phyloP scores from a whole-genome alignment of 1,284 basidiomycete species.

The Leccinum subatratum region DNA sequence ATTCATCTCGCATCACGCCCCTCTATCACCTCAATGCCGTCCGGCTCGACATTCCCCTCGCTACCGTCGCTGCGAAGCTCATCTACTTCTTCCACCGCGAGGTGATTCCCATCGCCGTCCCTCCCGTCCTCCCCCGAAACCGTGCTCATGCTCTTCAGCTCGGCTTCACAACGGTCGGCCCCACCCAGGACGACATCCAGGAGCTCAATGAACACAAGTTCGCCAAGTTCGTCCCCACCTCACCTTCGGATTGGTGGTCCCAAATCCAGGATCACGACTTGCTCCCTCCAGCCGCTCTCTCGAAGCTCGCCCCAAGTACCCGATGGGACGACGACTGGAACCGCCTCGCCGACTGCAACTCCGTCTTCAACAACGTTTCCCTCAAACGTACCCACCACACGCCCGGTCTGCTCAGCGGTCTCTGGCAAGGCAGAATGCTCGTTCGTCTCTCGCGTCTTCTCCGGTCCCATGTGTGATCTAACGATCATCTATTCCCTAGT shows the following conservation, averaged over 20 bases:
- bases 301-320: conserved; percentile 35
- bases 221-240: conserved; percentile 22
- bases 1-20: conserved; percentile 18
- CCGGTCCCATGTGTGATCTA: conserved; percentile 10
- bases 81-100: conserved; percentile 60
- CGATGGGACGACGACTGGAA: conserved; percentile 61
- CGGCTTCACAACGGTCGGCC: conserved; percentile 31
- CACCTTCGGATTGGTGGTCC: conserved; percentile 38
- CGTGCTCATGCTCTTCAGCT: conserved; percentile 39
- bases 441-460: conserved; percentile 29
- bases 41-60: conserved; percentile 43
- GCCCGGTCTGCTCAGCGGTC: conserved; percentile 47
- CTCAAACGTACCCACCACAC: conserved; percentile 46
- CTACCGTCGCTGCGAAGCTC: conserved; percentile 55
- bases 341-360: conserved; percentile 47
- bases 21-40: conserved; percentile 41
- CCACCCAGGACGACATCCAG: conserved; percentile 56
- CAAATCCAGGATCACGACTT: conserved; percentile 33
- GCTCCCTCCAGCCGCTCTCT: conserved; percentile 24
- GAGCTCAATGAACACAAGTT: conserved; percentile 49
- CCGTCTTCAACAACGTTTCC: conserved; percentile 37
- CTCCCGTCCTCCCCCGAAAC: conserved; percentile 43
- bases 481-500: conserved; percentile 18
- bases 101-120: conserved; percentile 41
- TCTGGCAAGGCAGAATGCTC: conserved; percentile 58